Evolutionary conservation across 495 filamentous ascomycete genomes (phyloP), one percentile per base, ranked within the genome.

Genomic region (Talaromyces nanjingensis): DNA sequence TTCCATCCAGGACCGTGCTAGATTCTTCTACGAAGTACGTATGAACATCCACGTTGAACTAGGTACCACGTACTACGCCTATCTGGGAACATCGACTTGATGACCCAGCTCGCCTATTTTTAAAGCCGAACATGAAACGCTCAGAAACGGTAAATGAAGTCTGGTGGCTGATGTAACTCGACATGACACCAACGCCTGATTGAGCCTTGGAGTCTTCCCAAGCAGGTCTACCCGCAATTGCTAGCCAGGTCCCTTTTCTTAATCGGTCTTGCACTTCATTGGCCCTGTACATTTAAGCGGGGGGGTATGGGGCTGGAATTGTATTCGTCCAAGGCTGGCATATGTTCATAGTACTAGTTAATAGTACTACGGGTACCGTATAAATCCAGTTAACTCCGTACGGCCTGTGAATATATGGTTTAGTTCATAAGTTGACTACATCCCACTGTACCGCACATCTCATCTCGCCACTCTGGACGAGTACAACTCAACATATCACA

Each of bases 41-140:
- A 22, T 49, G n/a, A 49, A 49, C 18, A 20, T 49, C 45, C 3
- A 42, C 14, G 3, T 42, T 42, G 12, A 42, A 42, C 37, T 20
- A 49, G 45, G 45, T 49, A 20, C 53, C 53, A 56, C 24, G 53
- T 29, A 56, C 56, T 59, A 59, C 56, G 18, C 56, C 27, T 37
- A 20, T 34, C 18, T 25, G n/a, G 56, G 31, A 20, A 33, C 11
- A 20, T 31, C 27, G 7, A 16, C n/a, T 33, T 37, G 29, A 59
- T 37, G 56, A 59, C 56, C 27, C 56, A 37, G 27, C n/a, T 37
- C 31, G 20, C 31, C 55, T 59, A 56, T 49, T 49, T 49, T 49
- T 49, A 56, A 56, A 56, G 22, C 49, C 18, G 56, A 37, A 59
- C 56, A 59, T 59, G 56, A 59, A 59, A 59, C 56, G 29, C 53